Base-by-base conservation (phyloP, 164 flowering plant species). In the Sextonia rubra region DNA sequence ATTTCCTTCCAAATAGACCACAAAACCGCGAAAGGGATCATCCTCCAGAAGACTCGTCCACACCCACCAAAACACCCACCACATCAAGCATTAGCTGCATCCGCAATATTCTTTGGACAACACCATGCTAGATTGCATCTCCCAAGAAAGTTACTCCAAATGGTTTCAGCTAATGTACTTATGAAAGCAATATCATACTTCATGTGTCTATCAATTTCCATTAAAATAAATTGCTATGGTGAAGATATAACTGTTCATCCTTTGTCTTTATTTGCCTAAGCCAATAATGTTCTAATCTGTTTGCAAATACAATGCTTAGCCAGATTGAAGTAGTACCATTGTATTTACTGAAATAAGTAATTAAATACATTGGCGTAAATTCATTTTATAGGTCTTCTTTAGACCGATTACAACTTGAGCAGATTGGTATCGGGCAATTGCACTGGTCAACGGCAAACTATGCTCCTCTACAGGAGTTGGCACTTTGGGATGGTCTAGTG, bases 381-480 rank as follows among this genome's bases (percentile, higher is more conserved):
- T 62, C 74, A 26, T 6, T 68, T 64, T 79, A 32, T 85, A 92
- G 97, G 86, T 85, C 87, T 6, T 94, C 97, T 26, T 74, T 91
- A 18, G 91, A 87, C 70, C 83, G 99, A 63, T 61, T 94, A 83
- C 87, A 89, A 80, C 80, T 94, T 71, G 91, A 90, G 55, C 86
- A 90, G 79, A 87, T 94, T 23, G 99, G 99, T 61, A 89, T 94
- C 56, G 99, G 95, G 25, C 99, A 94, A 75, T 60, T 94, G 76
- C 97, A 94, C 70, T 94, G 99, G 99, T 94, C 99, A 44, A 92
- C 97, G 14, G 94, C 97, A 76, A 94, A 94, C 74, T 94, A 94
- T 83, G 97, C 97, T 69, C 99, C 97, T 72, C 75, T 86, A 22
- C 97, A 92, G 77, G 99, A 92, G 79, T 78, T 68, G 68, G 97